These are phyloP conservation scores for Secale cereale DNA, from an alignment of 176 grass and related monocot species.

Conservation along the genomic window DNA sequence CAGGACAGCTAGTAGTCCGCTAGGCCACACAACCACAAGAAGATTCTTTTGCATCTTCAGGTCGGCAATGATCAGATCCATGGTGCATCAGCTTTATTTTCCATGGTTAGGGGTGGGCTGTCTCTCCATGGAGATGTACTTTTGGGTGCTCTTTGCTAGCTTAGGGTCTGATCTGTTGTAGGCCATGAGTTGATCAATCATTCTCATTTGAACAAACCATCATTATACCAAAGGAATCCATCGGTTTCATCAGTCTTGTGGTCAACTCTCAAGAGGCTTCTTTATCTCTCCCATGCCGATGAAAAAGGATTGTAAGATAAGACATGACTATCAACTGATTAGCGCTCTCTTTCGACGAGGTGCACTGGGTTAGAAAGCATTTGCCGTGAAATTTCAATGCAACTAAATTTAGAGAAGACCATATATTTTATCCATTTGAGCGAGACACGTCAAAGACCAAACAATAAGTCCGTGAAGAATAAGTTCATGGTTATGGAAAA, in stretches of 20 bases:
- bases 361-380: too few species aligned
- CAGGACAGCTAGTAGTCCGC: not conserved
- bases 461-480: not conserved
- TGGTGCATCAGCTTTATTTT: not conserved
- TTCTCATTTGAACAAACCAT: conserved; percentile 9
- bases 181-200: not conserved
- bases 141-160: not conserved
- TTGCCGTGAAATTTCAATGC: too few species aligned
- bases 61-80: not conserved
- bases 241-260: not conserved
- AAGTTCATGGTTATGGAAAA: too few species aligned
- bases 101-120: not conserved
- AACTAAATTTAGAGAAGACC: too few species aligned
- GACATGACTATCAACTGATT: not conserved
- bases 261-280: not conserved
- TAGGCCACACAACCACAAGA: not conserved
- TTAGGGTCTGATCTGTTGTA: not conserved
- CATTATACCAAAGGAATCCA: not conserved
- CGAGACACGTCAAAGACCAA: not conserved
- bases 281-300: not conserved
- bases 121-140: not conserved
- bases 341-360: not conserved
- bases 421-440: not conserved
- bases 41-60: not conserved
- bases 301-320: not conserved